Conservation (phyloP, 2,329 filamentous ascomycete genomes). For the Alternaria longipes region DNA sequence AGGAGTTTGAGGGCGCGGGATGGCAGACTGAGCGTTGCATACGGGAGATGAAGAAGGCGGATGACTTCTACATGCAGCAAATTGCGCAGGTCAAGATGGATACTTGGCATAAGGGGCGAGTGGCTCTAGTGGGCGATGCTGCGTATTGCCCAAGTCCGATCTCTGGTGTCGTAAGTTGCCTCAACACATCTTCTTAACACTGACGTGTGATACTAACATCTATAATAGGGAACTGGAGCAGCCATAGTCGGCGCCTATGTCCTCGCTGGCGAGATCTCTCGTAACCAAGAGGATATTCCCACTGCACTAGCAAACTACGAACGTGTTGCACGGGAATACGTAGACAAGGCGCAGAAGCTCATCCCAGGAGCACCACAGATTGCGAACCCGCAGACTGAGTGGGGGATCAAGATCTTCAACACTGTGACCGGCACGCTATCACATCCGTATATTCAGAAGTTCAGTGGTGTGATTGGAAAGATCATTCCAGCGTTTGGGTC, state of each 20-base stretch:
- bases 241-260: slow-evolving; percentile 53
- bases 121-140: slow-evolving; percentile 52
- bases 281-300: slow-evolving; percentile 29
- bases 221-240: slow-evolving; percentile 35
- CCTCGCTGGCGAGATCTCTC: slow-evolving; percentile 49
- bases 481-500: slow-evolving; percentile 27
- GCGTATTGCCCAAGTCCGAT: slow-evolving; percentile 50
- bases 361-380: slow-evolving; percentile 36
- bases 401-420: slow-evolving; percentile 33
- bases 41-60: slow-evolving; percentile 49
- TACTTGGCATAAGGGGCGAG: slow-evolving; percentile 46
- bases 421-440: slow-evolving; percentile 26
- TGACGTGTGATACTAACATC: slow-evolving; percentile 10
- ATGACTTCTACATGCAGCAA: slow-evolving; percentile 58
- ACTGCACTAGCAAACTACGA: slow-evolving; percentile 37
- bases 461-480: slow-evolving; percentile 23
- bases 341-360: slow-evolving; percentile 36
- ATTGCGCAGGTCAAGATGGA: slow-evolving; percentile 53
- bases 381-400: slow-evolving; percentile 36
- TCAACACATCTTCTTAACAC: too few species aligned
- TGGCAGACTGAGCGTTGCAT: slow-evolving; percentile 52
- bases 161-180: slow-evolving; percentile 34
- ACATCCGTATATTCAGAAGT: slow-evolving; percentile 16
- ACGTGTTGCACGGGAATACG: slow-evolving; percentile 27
- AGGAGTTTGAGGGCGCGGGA: slow-evolving; percentile 49